Percentiles rank a stretch among this genome's conserved stretches.
phyloP scores from a whole-genome alignment of 148 eudicot genomes.

The Chenopodium album region DNA sequence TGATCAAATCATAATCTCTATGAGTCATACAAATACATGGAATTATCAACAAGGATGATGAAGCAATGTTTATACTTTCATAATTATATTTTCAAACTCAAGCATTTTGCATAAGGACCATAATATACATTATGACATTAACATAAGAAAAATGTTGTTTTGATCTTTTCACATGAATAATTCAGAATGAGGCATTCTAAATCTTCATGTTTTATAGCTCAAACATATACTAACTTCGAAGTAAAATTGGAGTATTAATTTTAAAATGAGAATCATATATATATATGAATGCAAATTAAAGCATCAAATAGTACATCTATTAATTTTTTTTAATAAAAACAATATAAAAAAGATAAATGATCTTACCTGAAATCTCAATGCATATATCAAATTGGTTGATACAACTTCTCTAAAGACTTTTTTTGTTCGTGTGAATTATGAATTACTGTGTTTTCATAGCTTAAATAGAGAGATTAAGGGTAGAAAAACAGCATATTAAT shows the following conservation, averaged over 20 bases:
- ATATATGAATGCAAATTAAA: neutral
- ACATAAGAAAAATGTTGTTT: too few relatives aligned
- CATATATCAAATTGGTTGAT: neutral
- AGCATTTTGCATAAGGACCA: too few relatives aligned
- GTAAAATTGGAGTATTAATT: neutral
- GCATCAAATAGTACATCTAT: neutral
- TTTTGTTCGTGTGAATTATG: neutral
- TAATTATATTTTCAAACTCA: too few relatives aligned
- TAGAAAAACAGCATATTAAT: neutral
- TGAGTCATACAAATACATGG: too few relatives aligned
- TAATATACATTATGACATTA: too few relatives aligned
- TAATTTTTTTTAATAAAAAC: neutral
- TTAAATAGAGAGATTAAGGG: slow-evolving; percentile 7
- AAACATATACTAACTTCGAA: neutral
- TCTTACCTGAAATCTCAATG: slow-evolving; percentile 11
- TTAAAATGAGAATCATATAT: neutral
- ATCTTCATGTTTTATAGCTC: too few relatives aligned
- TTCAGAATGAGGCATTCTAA: too few relatives aligned
- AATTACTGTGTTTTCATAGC: neutral
- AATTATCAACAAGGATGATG: too few relatives aligned
- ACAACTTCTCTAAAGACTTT: neutral
- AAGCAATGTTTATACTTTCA: too few relatives aligned
- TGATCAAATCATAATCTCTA: too few relatives aligned
- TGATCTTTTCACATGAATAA: too few relatives aligned
- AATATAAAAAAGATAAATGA: neutral